These are phyloP conservation scores for Rhodotorula kratochvilovae DNA, from an alignment of 768 basidiomycete species.

Conservation along the genomic window DNA sequence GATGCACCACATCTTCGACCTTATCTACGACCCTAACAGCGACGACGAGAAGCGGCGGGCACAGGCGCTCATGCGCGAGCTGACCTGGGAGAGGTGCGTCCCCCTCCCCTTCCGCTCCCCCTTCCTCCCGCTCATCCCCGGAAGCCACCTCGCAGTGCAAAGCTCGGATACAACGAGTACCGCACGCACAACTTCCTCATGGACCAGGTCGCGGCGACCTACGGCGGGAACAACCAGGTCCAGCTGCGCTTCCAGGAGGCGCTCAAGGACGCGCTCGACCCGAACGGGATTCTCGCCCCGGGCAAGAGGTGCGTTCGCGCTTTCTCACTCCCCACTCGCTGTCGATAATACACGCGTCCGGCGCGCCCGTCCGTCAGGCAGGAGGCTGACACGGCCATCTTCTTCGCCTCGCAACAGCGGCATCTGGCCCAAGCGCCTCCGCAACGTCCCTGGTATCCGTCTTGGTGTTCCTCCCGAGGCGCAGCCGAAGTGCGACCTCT, in stretches of 20 bases:
- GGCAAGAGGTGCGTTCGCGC: slow-evolving; percentile 11
- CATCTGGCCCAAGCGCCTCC: slow-evolving; percentile 2
- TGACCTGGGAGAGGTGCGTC: neutral
- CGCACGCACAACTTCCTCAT: slow-evolving; percentile 17
- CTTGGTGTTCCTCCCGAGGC: neutral
- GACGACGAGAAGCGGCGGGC: slow-evolving; percentile 16
- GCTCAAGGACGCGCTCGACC: slow-evolving; percentile 36
- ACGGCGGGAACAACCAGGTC: slow-evolving; percentile 29
- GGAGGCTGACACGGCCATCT: too few relatives aligned
- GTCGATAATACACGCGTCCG: too few relatives aligned
- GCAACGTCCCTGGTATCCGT: neutral
- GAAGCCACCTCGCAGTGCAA: slow-evolving; percentile 2
- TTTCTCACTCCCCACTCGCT: neutral
- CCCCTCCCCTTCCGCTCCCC: neutral
- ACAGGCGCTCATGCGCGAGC: slow-evolving; percentile 14
- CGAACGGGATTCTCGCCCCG: slow-evolving; percentile 36
- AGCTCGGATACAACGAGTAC: slow-evolving; percentile 35
- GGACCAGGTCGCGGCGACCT: slow-evolving; percentile 36
- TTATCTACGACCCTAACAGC: slow-evolving; percentile 15
- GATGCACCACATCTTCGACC: slow-evolving; percentile 29
- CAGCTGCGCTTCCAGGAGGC: slow-evolving; percentile 26
- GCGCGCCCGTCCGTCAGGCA: too few relatives aligned
- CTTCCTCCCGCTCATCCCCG: too few relatives aligned
- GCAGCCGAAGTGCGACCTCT: neutral
- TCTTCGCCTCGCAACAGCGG: neutral